Conservation (phyloP, 1,284 basidiomycete genomes). For the Trichosporon sp. region DNA sequence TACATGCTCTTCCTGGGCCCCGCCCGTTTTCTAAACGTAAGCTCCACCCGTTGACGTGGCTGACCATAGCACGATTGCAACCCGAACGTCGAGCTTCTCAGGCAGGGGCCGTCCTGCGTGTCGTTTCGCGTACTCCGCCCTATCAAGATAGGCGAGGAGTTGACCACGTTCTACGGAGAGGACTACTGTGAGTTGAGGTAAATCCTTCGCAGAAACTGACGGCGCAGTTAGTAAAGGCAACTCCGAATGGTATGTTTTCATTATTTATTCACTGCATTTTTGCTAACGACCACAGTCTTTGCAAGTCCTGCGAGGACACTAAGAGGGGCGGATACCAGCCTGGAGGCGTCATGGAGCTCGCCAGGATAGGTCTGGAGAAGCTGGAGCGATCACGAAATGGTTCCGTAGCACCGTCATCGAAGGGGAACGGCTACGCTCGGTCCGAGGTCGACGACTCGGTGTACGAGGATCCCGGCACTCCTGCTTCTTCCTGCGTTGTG, state of each 20-base stretch:
- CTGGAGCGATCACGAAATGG: neutral
- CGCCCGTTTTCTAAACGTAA: conserved; percentile 47
- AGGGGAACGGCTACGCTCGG: neutral
- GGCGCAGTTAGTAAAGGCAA: conserved; percentile 37
- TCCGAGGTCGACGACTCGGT: conserved; percentile 9
- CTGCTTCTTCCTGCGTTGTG: neutral
- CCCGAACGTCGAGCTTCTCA: conserved; percentile 45
- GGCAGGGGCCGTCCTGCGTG: conserved; percentile 40
- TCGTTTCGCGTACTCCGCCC: conserved; percentile 38
- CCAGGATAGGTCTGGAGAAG: conserved; percentile 3
- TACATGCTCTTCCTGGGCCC: conserved; percentile 49
- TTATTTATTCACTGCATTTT: neutral
- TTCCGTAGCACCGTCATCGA: neutral
- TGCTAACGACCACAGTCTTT: conserved; percentile 30
- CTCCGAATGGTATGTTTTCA: conserved; percentile 34
- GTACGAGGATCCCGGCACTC: conserved; percentile 6
- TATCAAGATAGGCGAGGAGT: conserved; percentile 44
- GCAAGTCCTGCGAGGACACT: conserved; percentile 37
- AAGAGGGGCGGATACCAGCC: neutral
- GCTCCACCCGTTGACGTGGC: conserved; percentile 10
- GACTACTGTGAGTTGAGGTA: conserved; percentile 35
- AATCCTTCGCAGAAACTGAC: neutral
- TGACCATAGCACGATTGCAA: conserved; percentile 44
- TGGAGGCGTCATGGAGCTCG: neutral
- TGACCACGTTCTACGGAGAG: conserved; percentile 46